Base-by-base conservation (phyloP, 192 early-diverging fungal genomes). In the Dimargaris verticillata region DNA sequence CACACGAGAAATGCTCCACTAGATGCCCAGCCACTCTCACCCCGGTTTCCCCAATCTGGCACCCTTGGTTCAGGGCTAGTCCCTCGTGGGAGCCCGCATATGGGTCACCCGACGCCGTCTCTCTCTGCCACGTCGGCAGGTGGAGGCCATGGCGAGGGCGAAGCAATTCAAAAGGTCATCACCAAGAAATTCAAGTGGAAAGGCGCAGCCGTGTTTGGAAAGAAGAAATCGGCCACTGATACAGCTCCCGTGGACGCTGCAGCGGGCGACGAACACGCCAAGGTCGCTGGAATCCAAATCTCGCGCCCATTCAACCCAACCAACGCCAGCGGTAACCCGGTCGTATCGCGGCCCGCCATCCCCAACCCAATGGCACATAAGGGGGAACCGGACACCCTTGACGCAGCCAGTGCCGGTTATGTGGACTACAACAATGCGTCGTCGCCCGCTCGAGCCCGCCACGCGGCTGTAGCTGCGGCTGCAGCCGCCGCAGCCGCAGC, bases 181-280 rank as follows among this genome's bases (percentile, higher is more conserved):
- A 59, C 57, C 41, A 59, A 59, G 25, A 59, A 59, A 43, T 59
- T 59, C 57, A 59, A 59, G 22, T 59, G 57, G 57, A 59, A 59
- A 33, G 57, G 57, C 38, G n/a, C 57, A 25, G 57, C 57, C 6
- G 57, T 59, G 41, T 59, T 59, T 44, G 57, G 57, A 11, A 59
- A 59, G 43, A 41, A 43, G 57, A 41, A 43, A 41, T 1, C 38
- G 41, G 13, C 12, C 42, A 11, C 6, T 6, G 28, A 28, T 17
- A 10, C 28, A n/a, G 6, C 11, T 11, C 28, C 25, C 4, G 26
- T 7, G 11, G 28, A 55, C 11, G 18, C 18, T 7, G 26, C n/a
- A 29, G 10, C 53, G 33, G 29, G 28, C 28, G 53, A 55, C 6
- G 9, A n/a, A 38, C 10, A 18, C 2, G 28, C 53, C 53, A 29